Percentiles rank a stretch among this genome's conserved stretches.
Conservation (phyloP, 306 rosid species). For the Arachis stenosperma region DNA sequence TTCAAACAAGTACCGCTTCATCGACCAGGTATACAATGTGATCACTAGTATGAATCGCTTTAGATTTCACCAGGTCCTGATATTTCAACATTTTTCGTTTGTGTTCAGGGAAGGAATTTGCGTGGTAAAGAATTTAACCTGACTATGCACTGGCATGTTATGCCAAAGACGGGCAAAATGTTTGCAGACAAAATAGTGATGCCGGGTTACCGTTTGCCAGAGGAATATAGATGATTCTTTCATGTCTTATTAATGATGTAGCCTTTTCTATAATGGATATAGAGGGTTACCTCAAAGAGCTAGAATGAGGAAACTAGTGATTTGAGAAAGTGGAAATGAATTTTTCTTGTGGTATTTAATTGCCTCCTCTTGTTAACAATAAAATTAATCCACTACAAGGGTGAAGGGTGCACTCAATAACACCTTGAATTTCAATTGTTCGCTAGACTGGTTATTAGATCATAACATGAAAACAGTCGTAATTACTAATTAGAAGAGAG, state of each 20-base stretch:
- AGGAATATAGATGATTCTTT: slow-evolving; percentile 78
- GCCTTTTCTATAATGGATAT: slow-evolving; percentile 29
- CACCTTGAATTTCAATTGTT: not conserved
- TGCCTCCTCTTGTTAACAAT: not conserved
- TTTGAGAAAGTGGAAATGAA: slow-evolving; percentile 35
- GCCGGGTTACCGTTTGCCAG: slow-evolving; percentile 79
- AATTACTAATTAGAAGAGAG: too few species aligned
- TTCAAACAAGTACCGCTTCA: slow-evolving; percentile 83
- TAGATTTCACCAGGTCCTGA: slow-evolving; percentile 9
- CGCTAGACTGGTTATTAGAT: not conserved
- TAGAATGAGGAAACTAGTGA: slow-evolving; percentile 32
- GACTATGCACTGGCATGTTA: slow-evolving; percentile 97
- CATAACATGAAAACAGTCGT: not conserved
- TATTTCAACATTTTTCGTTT: slow-evolving; percentile 1
- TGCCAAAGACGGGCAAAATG: slow-evolving; percentile 99
- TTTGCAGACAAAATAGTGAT: slow-evolving; percentile 71
- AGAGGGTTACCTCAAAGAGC: slow-evolving; percentile 36
- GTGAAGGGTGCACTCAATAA: not conserved
- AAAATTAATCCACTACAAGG: too few species aligned
- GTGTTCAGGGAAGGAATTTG: slow-evolving; percentile 77
- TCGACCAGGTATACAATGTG: slow-evolving; percentile 68
- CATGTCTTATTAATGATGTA: slow-evolving; percentile 39
- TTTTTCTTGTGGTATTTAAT: slow-evolving; percentile 23
- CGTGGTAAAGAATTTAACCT: slow-evolving; percentile 86
- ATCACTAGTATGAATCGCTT: slow-evolving; percentile 20